These are phyloP conservation scores for Phycomyces nitens DNA, from an alignment of 192 early-diverging fungal genomes.

Conservation along the genomic window DNA sequence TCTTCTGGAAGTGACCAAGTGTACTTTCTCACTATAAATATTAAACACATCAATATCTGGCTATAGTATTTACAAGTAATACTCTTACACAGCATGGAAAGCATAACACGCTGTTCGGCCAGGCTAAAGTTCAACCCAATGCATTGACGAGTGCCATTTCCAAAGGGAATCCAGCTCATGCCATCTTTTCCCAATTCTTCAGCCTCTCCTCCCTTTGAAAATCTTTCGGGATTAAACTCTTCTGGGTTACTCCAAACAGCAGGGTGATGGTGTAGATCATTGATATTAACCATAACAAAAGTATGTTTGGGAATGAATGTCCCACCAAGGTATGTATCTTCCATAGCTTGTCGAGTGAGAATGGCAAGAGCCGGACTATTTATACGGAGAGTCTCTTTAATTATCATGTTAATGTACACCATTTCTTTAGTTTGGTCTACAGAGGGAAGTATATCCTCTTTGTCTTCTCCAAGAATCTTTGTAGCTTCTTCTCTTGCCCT, in stretches of 20 bases:
- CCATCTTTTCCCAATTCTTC: not conserved
- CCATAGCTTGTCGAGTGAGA: conserved; percentile 5
- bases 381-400: conserved; percentile 29
- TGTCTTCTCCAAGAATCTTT: conserved; percentile 11
- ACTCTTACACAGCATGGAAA: conserved; percentile 46
- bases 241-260: conserved; percentile 23
- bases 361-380: not conserved
- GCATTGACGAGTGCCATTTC: conserved; percentile 53
- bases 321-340: conserved; percentile 29
- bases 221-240: conserved; percentile 31
- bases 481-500: conserved; percentile 26
- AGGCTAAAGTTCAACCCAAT: conserved; percentile 58
- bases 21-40: conserved; percentile 12
- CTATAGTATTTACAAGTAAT: too few species aligned
- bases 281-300: conserved; percentile 22
- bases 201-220: conserved; percentile 19
- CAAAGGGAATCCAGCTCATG: conserved; percentile 47
- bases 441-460: conserved; percentile 19
- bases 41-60: not conserved
- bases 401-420: conserved; percentile 19
- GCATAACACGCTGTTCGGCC: conserved; percentile 53
- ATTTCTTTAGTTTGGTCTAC: conserved; percentile 20
- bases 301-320: conserved; percentile 43
- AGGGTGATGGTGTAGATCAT: conserved; percentile 18
- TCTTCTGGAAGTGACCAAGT: conserved; percentile 9